Evolutionary conservation across 306 rosid species (phyloP), one percentile per base, ranked within the genome.

Genomic region (Adenanthera pavonina): DNA sequence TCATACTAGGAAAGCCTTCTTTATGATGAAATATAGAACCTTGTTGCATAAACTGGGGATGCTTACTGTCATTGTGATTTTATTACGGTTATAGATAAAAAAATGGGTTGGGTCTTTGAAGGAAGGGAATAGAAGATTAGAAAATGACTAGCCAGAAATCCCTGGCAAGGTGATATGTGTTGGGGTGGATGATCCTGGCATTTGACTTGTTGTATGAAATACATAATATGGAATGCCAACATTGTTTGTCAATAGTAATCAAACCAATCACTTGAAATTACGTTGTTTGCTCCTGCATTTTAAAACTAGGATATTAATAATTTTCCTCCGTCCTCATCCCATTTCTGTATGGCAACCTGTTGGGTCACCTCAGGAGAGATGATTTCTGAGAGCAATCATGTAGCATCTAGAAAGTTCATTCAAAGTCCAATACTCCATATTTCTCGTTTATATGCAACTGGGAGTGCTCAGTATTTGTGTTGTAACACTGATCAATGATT

Each of bases 1-100:
- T 66, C 40, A 68, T 78, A 25, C 56, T 48, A n/a, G 76, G 75
- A 44, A 78, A 59, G 77, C 77, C 73, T 80, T 75, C 69, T 75
- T 64, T 53, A 54, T 69, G 60, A 40, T n/a, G 20, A 40, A 54
- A 35, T 52, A 69, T 43, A 77, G 72, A 73, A 68, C 73, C 78
- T 74, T 49, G 35, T 49, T 33, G 36, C 57, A 41, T 62, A 56
- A 77, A 10, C 33, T 40, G 40, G 47, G 69, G 78, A 70, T 75
- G 72, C 74, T 65, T 78, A 48, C 69, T 72, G 64, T 59, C 54
- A 71, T 65, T 70, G 62, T 59, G 41, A 59, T 60, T 60, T 15
- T 41, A 60, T 59, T 54, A 36, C 75, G 4, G 52, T 38, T 74
- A 49, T 75, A 36, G 71, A 79, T 76, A 80, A 59, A 52, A 41